Conservation (phyloP, 2,329 filamentous ascomycete genomes). For the Aspergillus ibericus region DNA sequence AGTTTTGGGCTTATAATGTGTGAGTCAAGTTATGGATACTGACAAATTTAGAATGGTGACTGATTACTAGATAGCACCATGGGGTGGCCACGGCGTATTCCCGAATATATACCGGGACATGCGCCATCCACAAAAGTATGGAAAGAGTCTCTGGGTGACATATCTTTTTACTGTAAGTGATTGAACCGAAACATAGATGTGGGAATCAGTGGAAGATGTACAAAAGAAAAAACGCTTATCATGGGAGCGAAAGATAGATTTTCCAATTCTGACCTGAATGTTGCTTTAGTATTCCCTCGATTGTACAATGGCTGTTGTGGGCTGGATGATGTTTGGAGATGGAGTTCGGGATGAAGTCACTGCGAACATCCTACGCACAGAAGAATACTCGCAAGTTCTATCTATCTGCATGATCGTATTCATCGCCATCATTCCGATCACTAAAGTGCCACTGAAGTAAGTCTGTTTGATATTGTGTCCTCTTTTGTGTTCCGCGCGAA, state of each 20-base stretch:
- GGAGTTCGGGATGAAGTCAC: constrained; percentile 86
- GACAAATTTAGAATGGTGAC: neutral
- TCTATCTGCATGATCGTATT: constrained; percentile 81
- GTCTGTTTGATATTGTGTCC: constrained; percentile 15
- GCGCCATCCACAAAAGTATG: constrained; percentile 80
- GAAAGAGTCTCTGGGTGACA: constrained; percentile 70
- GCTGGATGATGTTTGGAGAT: constrained; percentile 93
- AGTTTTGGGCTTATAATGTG: constrained; percentile 89
- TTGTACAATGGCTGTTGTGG: constrained; percentile 75
- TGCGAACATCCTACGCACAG: constrained; percentile 75
- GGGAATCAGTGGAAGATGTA: neutral
- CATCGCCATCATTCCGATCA: constrained; percentile 89
- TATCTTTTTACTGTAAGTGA: constrained; percentile 75
- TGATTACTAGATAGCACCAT: constrained; percentile 50
- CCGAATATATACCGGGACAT: constrained; percentile 81
- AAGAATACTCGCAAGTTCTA: constrained; percentile 70
- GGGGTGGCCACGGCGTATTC: constrained; percentile 73
- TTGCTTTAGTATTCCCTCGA: constrained; percentile 69
- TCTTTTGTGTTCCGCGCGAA: neutral
- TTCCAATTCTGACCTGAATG: constrained; percentile 12
- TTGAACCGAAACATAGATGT: too few relatives aligned
- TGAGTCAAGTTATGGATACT: constrained; percentile 24
- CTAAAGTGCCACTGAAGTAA: constrained; percentile 85
- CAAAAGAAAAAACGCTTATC: neutral
- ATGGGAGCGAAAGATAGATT: neutral